phyloP scores from a whole-genome alignment of 495 filamentous ascomycete species.

The Penicillium dipodomyicola region DNA sequence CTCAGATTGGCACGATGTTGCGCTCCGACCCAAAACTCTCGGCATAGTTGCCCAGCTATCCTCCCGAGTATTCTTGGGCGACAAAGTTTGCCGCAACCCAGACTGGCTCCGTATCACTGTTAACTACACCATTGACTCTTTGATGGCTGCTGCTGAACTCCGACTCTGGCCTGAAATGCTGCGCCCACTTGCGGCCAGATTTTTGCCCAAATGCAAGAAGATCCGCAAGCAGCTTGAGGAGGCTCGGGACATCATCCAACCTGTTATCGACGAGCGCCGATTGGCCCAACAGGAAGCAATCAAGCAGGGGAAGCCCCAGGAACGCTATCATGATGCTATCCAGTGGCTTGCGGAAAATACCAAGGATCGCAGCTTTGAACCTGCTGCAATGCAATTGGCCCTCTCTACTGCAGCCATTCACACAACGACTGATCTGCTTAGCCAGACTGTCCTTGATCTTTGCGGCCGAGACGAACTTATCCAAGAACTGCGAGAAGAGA shows the following conservation, averaged over 20 bases:
- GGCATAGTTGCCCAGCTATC: conserved; percentile 46
- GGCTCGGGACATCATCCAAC: conserved; percentile 11
- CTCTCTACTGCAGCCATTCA: conserved; percentile 29
- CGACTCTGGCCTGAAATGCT: conserved; percentile 35
- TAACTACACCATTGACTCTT: conserved; percentile 40
- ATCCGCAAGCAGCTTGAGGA: conserved; percentile 5
- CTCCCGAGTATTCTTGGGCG: conserved; percentile 48
- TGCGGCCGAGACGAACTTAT: conserved; percentile 37
- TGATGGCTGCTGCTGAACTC: conserved; percentile 31
- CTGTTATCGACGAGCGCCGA: conserved; percentile 18
- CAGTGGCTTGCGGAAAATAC: conserved; percentile 23
- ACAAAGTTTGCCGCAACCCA: conserved; percentile 39
- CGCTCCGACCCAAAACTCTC: conserved; percentile 34
- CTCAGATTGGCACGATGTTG: conserved; percentile 21
- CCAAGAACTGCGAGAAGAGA: conserved; percentile 22
- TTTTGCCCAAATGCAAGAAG: conserved; percentile 10
- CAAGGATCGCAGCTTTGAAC: conserved; percentile 19
- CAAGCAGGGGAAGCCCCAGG: background rate
- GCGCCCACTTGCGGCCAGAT: conserved; percentile 31
- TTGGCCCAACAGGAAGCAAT: background rate
- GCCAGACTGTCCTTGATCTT: conserved; percentile 39
- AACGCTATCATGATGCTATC: conserved; percentile 7
- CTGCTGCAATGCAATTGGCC: conserved; percentile 13
- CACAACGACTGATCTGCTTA: conserved; percentile 33
- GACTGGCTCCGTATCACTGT: conserved; percentile 40